Evolutionary conservation across 345 rosid species (phyloP), one percentile per base, ranked within the genome.

Genomic region (Gossypioides kirkii): DNA sequence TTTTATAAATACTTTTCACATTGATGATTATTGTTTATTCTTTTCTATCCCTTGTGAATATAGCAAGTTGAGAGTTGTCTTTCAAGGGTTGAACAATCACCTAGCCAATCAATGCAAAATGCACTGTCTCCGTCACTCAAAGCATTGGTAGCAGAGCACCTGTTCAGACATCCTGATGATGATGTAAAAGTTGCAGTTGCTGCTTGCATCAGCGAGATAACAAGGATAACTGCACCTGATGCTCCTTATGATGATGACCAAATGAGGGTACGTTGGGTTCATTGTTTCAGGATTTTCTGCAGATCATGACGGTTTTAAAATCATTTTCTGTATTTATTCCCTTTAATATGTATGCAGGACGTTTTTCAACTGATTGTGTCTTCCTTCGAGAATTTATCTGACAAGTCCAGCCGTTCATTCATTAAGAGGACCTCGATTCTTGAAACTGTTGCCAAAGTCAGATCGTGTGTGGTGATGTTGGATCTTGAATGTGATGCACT

Each of bases 211-310:
- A 91, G 97, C 77, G 99, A 96, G 87, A 90, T 93, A 78, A 96
- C 97, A 13, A 88, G 99, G 83, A 96, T 96, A 73, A 96, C 98
- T 55, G 99, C 99, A 20, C 99, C 99, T 0, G 99, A 96, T 13
- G 98, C 97, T 77, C 99, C 99, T 18, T 96, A 87, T 77, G 88
- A 82, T 23, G 98, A 96, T 84, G 97, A 91, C 0, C 82, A 80
- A 80, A 96, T 93, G 99, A 96, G 80, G 93, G 99, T 96, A 75
- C 25, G 52, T 67, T 9, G 61, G 61, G 11, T 60, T 58, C 20
- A 18, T 61, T 16, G 26, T 43, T 93, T 61, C 12, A 67, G 23
- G 62, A 13, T 16, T 8, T 58, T 68, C 62, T 42, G 66, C 0
- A 8, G 10, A 10, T 58, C 26, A 12, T 54, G n/a, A 10, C 52